phyloP scores from a whole-genome alignment of 2,329 filamentous ascomycete genomes.

The Pseudogymnoascus sp. region DNA sequence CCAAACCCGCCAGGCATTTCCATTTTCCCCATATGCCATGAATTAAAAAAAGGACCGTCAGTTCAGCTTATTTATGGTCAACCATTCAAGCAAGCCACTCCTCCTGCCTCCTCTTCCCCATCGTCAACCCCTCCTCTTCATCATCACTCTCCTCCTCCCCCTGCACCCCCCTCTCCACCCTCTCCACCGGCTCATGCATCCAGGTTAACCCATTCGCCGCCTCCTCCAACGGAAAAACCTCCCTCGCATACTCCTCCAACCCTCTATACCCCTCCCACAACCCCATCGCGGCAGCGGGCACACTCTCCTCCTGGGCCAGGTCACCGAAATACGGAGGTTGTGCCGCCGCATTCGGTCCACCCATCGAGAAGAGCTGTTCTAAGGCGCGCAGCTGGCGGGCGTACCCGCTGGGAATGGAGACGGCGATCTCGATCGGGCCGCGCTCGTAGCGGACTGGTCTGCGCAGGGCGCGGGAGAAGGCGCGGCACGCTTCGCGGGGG shows the following conservation, averaged over 20 bases:
- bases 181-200: conserved; percentile 58
- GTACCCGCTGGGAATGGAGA: conserved; percentile 82
- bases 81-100: conserved; percentile 24
- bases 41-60: neutral
- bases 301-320: conserved; percentile 48
- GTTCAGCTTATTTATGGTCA: too few relatives aligned
- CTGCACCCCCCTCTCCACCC: conserved; percentile 12
- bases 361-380: conserved; percentile 49
- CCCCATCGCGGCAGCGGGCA: conserved; percentile 66
- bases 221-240: conserved; percentile 92
- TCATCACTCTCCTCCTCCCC: conserved; percentile 48
- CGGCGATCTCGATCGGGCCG: conserved; percentile 73
- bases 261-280: conserved; percentile 89
- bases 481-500: conserved; percentile 70
- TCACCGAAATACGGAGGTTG: conserved; percentile 60
- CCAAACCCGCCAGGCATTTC: neutral
- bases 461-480: conserved; percentile 71
- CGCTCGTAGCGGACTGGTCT: conserved; percentile 69
- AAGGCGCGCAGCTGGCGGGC: conserved; percentile 72
- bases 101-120: conserved; percentile 27
- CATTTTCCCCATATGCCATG: neutral
- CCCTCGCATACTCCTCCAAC: conserved; percentile 87
- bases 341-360: conserved; percentile 36
- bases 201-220: conserved; percentile 87
- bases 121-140: conserved; percentile 31